These are phyloP conservation scores for Geotrichum citri-aurantii DNA, from an alignment of 1,139 yeast genomes.

Conservation along the genomic window DNA sequence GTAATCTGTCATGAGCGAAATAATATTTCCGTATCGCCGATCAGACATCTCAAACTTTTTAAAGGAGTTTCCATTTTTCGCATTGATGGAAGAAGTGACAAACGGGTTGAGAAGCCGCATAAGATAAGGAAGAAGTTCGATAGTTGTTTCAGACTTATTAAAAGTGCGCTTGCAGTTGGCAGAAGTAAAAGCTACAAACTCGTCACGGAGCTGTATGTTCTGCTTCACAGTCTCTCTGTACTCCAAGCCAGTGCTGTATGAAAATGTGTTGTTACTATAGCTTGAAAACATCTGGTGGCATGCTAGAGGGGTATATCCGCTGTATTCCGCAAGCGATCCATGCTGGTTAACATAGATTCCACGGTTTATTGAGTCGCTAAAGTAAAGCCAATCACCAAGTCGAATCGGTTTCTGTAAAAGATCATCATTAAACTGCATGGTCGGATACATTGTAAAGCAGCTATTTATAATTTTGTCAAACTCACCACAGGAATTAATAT, in stretches of 20 bases:
- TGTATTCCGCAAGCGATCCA: conserved; percentile 51
- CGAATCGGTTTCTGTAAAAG: conserved; percentile 56
- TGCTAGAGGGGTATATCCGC: conserved; percentile 54
- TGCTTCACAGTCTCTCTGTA: conserved; percentile 20
- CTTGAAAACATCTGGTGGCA: conserved; percentile 65
- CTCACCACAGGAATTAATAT: conserved; percentile 44
- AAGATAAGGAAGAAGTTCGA: conserved; percentile 16
- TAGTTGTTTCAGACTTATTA: conserved; percentile 20
- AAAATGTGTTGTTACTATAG: conserved; percentile 40
- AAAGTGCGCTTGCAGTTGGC: conserved; percentile 24
- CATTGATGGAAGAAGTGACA: neutral
- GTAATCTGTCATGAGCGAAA: conserved; percentile 8
- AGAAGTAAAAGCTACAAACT: conserved; percentile 23
- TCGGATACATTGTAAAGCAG: conserved; percentile 60
- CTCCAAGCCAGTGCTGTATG: conserved; percentile 36
- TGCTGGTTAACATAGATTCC: conserved; percentile 40
- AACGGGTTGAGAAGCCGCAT: conserved; percentile 5
- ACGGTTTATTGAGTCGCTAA: conserved; percentile 50
- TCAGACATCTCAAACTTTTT: neutral
- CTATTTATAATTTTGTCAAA: conserved; percentile 63
- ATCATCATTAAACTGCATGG: conserved; percentile 57
- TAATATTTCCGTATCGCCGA: neutral
- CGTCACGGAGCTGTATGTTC: conserved; percentile 28
- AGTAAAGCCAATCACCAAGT: conserved; percentile 72
- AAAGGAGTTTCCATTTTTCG: neutral